Base-by-base conservation (phyloP, 2,329 filamentous ascomycete species). In the Hypoxylon sp. region DNA sequence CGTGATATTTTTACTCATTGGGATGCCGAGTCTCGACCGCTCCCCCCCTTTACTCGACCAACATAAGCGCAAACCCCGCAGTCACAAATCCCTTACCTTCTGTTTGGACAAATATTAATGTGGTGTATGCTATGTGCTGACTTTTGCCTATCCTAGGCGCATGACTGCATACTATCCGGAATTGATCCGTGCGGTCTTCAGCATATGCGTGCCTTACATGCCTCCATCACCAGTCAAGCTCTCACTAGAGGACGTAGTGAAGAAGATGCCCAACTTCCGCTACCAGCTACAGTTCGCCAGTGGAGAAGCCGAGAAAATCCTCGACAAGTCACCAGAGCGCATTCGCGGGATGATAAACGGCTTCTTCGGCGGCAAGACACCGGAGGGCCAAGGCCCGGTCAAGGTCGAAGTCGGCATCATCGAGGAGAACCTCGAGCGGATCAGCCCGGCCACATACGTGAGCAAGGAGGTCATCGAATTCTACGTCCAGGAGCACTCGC, bases 221-320 rank as follows among this genome's bases (percentile, higher is more conserved):
- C 79, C 87, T 2, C 91, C 91, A 0, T 65, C 69, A 6, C 71
- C 82, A 78, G 59, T 79, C 77, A 92, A 82, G 75, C 69, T 86
- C 14, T 82, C 89, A 0, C 81, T 91, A 1, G 86, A 91, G 74
- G 80, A 86, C n/a, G 69, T 92, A 28, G 87, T 91, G 48, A 75
- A 83, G 60, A 75, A 78, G 19, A 73, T 92, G 43, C 89, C 90
- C 46, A 91, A 92, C 75, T 95, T 97, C 76, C 85, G 81, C 13
- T 99, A 99, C 80, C 95, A 98, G 83, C 78, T 96, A 49, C 93
- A 97, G 71, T 87, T 98, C 56, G 86, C 85, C 0, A 89, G 90
- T 19, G 88, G 89, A 0, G 89, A 91, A 14, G 81, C 93, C 7
- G 89, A 95, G 56, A 78, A 78, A 13, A 81, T 90, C 51, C 83